These are phyloP conservation scores for Hanseniaspora nectarophila DNA, from an alignment of 805 yeast species.

Conservation along the genomic window DNA sequence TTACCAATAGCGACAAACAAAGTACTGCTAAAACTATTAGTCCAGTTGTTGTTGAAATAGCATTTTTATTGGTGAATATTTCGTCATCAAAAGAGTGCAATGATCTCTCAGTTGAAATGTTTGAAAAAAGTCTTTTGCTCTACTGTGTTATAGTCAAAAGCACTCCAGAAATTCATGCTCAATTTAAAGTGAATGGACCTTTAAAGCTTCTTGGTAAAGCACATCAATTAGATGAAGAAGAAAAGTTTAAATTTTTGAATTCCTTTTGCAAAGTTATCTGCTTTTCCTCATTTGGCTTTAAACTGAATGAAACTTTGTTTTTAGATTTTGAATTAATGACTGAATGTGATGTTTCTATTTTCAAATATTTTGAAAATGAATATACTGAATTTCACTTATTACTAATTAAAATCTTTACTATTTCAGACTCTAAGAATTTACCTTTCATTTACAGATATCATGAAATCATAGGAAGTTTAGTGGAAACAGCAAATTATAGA, in stretches of 20 bases:
- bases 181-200: background rate
- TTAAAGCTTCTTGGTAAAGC: constrained; percentile 6
- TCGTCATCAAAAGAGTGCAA: background rate
- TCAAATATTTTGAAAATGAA: background rate
- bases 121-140: constrained; percentile 3
- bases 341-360: background rate
- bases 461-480: background rate
- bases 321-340: background rate
- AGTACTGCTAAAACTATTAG: background rate
- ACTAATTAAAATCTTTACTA: background rate
- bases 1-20: background rate
- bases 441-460: background rate
- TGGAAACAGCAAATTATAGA: background rate
- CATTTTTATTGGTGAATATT: background rate
- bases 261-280: constrained; percentile 5
- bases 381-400: constrained; percentile 7
- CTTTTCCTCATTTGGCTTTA: constrained; percentile 1
- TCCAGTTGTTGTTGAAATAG: background rate
- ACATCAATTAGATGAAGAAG: background rate
- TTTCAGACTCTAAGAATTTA: background rate
- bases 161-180: background rate
- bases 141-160: background rate
- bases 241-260: background rate
- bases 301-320: background rate
- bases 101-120: background rate